Base-by-base conservation (phyloP, 2,329 filamentous ascomycete species). In the Aspergillus transmontanensis region DNA sequence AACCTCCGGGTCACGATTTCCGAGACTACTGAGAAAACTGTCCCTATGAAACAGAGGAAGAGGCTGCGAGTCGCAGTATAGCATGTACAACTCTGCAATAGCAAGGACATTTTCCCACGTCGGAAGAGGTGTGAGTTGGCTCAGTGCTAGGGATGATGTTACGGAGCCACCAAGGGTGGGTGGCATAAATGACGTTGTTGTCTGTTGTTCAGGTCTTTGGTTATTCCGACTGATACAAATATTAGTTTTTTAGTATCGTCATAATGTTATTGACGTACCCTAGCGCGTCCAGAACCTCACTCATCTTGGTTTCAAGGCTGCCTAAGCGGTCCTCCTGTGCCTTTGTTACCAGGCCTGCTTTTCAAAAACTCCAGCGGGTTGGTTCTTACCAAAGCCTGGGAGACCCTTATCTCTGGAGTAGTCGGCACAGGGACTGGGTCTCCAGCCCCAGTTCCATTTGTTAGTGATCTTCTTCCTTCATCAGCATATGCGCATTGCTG, bases 21-120 rank as follows among this genome's bases (percentile, higher is more conserved):
- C 66, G 7, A 84, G 68, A 43, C 74, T 80, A 6, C 71, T 64
- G 10, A 83, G 60, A 63, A 85, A 83, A 1, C 66, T 74, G 4
- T 75, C 72, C 12, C 75, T 68, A 21, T 79, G 73, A 57, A 86
- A 85, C 0, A 86, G 71, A 19, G 79, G 78, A 26, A 86, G 72
- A 6, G 83, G 83, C 57, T 86, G 84, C 28, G 78, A 81, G 58
- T 85, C 81, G 60, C 82, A 83, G 65, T 82, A 85, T 5, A 75
- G 68, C 4, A 84, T 66, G 66, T 85, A 86, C 2, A 79, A 68
- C 53, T 80, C 74, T 14, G 78, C 80, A 16, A 81, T 70, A 6
- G 71, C 70, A 10, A 75, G 60, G 6, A 82, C 74, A 28, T 77
- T 72, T 34, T 80, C 76, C 74, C 74, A 78, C 3, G 77, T 65